Conservation (phyloP, 176 grass and related monocot genomes). For the Avena atlantica region DNA sequence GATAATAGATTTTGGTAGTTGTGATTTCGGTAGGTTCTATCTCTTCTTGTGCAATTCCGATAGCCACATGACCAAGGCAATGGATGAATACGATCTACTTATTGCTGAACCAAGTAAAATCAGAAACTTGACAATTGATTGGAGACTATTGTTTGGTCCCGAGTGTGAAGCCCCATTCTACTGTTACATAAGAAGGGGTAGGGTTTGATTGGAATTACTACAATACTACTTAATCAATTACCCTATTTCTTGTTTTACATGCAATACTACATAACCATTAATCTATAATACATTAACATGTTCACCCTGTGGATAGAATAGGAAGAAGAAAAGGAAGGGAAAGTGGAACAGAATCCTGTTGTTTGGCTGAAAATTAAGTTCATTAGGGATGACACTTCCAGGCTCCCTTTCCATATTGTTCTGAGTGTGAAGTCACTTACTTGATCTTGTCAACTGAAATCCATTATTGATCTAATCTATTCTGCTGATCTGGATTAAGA, state of each 20-base stretch:
- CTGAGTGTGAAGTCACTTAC: background rate
- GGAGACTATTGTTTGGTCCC: background rate
- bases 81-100: constrained; percentile 40
- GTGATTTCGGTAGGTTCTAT: background rate
- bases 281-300: background rate
- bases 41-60: constrained; percentile 43
- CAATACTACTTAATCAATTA: no score
- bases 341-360: background rate
- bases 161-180: background rate
- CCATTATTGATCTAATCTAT: background rate
- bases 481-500: background rate
- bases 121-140: constrained; percentile 17
- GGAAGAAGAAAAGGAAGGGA: background rate
- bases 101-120: constrained; percentile 32
- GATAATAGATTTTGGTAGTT: no score
- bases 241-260: no score
- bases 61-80: constrained; percentile 39
- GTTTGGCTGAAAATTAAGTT: background rate
- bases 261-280: no score
- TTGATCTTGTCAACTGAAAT: background rate
- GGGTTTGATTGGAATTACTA: background rate
- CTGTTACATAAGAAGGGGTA: constrained; percentile 9
- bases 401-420: background rate
- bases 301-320: background rate
- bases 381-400: constrained; percentile 5